Evolutionary conservation across 2,329 filamentous ascomycete genomes (phyloP).

Genomic region (Trichoderma citrinoviride): DNA sequence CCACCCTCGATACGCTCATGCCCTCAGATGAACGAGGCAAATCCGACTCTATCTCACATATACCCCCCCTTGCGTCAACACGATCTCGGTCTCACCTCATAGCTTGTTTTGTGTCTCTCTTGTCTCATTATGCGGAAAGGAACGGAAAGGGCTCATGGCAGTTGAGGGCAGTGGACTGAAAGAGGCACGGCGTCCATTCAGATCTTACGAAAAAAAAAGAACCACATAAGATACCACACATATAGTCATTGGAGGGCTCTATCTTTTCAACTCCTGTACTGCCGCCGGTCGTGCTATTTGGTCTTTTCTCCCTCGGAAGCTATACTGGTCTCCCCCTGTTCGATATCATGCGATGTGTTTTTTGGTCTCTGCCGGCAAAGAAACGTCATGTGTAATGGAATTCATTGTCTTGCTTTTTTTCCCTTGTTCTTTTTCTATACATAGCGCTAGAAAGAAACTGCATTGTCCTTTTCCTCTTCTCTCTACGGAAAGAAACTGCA

Average conservation of each 20-base stretch:
- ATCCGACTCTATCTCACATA: not conserved
- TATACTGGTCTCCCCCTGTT: too few species aligned
- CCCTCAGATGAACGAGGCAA: not conserved
- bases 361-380: not conserved
- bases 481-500: not conserved
- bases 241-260: not conserved
- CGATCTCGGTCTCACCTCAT: conserved; percentile 2
- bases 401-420: not conserved
- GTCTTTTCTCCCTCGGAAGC: not conserved
- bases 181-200: not conserved
- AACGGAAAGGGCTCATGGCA: not conserved
- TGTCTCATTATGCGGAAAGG: not conserved
- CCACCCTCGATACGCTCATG: conserved; percentile 9
- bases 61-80: conserved; percentile 3
- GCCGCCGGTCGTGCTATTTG: not conserved
- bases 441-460: not conserved
- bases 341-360: too few species aligned
- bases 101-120: not conserved
- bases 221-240: not conserved
- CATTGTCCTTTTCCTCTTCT: not conserved
- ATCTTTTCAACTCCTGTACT: not conserved
- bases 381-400: not conserved
- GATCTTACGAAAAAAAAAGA: not conserved
- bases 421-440: not conserved
- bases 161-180: not conserved